Base-by-base conservation (phyloP, 148 eudicot species). In the Tetragonia tetragonoides region DNA sequence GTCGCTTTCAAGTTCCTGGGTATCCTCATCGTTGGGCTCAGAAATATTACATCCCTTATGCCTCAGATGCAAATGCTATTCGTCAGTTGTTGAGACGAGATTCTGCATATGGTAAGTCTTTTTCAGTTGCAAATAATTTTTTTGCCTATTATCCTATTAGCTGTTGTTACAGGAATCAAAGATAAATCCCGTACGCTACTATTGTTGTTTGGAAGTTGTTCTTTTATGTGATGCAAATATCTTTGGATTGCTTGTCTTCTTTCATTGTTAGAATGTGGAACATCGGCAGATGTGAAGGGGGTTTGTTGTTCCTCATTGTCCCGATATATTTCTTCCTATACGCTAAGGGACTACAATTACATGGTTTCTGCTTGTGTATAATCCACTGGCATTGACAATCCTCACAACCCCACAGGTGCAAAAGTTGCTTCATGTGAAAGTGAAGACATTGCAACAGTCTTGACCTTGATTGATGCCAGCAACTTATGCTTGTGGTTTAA, bases 11-110 rank as follows among this genome's bases (percentile, higher is more conserved):
- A 39, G 90, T 91, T 79, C 99, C 99, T 51, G 74, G 80, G 67
- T 81, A 91, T 81, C 98, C 99, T 77, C 97, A 96, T 84, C 88
- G 67, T 37, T 96, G 99, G 99, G 98, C 92, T 23, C 99, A 93
- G 84, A 90, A 96, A 85, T 96, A 93, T 86, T 91, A 96, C 83
- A 85, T 90, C 28, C 98, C 98, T 24, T 96, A 96, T 83, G 87
- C 99, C 67, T 90, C 90, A 42, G 95, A 96, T 84, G 72, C 87
- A 34, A 72, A 70, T 83, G 90, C 95, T 42, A 87, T 96, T 71
- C 90, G 88, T 70, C 83, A 89, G 66, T 68, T 96, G 61, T 74
- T 96, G 64, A 72, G 81, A 47, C 83, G 80, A 72, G 99, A 96
- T 82, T 80, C 73, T 74, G 98, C 92, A 64, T 93, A 84, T 83